phyloP scores from a whole-genome alignment of 2,329 filamentous ascomycete species.

The Diaporthe longicolla region DNA sequence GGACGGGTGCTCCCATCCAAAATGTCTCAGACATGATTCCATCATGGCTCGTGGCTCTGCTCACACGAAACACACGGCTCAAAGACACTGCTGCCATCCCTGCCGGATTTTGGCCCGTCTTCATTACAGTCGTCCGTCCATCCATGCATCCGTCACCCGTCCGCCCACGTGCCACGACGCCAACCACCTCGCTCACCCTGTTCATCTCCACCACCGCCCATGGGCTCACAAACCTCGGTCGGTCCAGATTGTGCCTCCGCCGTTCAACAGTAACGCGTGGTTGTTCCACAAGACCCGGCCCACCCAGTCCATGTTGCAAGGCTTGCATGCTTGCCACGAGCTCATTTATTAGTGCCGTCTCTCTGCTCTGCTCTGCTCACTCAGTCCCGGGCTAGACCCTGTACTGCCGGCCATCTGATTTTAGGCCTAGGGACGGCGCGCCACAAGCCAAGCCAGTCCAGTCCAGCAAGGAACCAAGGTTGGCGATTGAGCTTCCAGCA shows the following conservation, averaged over 20 bases:
- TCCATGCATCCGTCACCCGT: constrained; percentile 3
- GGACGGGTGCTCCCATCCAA: constrained; percentile 24
- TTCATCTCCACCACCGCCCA: constrained; percentile 2
- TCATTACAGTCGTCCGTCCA: background rate
- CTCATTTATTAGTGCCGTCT: background rate
- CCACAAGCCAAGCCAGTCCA: constrained; percentile 29
- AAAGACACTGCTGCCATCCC: too few relatives aligned
- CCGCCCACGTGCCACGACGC: constrained; percentile 12
- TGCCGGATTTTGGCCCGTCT: background rate
- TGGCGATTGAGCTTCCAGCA: background rate
- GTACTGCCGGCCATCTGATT: constrained; percentile 33
- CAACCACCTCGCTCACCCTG: background rate
- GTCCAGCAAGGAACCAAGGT: constrained; percentile 17
- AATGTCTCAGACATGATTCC: constrained; percentile 34
- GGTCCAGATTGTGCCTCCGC: background rate
- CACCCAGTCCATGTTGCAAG: background rate
- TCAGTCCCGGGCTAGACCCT: constrained; percentile 31
- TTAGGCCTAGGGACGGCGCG: constrained; percentile 34
- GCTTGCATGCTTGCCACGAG: constrained; percentile 31
- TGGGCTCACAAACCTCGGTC: constrained; percentile 11
- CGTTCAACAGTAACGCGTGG: constrained; percentile 1
- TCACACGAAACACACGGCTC: constrained; percentile 24
- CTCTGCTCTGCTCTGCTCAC: background rate
- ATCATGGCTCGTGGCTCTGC: constrained; percentile 25
- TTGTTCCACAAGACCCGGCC: constrained; percentile 2